These are phyloP conservation scores for Kuraishia piskuri DNA, from an alignment of 805 yeast genomes.

Conservation along the genomic window DNA sequence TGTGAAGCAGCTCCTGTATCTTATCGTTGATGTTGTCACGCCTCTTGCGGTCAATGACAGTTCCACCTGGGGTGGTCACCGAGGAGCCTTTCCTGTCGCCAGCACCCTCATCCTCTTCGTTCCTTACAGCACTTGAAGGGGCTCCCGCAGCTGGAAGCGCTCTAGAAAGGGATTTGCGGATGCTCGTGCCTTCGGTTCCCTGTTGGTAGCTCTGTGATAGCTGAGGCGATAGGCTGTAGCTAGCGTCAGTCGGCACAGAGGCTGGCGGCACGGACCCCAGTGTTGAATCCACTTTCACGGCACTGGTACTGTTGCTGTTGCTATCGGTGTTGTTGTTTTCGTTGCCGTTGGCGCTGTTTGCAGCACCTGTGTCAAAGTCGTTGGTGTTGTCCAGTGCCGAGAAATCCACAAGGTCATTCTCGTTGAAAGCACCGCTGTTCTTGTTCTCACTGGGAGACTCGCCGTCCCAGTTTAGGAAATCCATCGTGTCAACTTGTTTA, in stretches of 20 bases:
- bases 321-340: not conserved
- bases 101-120: constrained; percentile 23
- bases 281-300: not conserved
- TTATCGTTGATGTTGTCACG: constrained; percentile 51
- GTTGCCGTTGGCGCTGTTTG: not conserved
- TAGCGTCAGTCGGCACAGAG: not conserved
- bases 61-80: constrained; percentile 6
- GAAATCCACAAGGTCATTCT: constrained; percentile 2
- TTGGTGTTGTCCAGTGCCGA: constrained; percentile 1
- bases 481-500: too few relatives aligned
- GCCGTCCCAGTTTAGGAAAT: constrained; percentile 2
- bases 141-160: constrained; percentile 1
- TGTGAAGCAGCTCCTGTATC: constrained; percentile 36
- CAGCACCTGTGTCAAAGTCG: not conserved
- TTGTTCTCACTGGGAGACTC: not conserved
- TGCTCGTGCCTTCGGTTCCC: not conserved
- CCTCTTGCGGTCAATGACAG: constrained; percentile 35
- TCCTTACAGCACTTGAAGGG: constrained; percentile 1
- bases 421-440: not conserved
- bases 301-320: not conserved
- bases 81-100: constrained; percentile 15
- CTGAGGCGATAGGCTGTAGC: not conserved
- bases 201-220: constrained; percentile 1
- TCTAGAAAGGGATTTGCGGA: constrained; percentile 1
- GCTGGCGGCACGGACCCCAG: not conserved